phyloP scores from a whole-genome alignment of 345 rosid genomes.

The Anastatica hierochuntica region DNA sequence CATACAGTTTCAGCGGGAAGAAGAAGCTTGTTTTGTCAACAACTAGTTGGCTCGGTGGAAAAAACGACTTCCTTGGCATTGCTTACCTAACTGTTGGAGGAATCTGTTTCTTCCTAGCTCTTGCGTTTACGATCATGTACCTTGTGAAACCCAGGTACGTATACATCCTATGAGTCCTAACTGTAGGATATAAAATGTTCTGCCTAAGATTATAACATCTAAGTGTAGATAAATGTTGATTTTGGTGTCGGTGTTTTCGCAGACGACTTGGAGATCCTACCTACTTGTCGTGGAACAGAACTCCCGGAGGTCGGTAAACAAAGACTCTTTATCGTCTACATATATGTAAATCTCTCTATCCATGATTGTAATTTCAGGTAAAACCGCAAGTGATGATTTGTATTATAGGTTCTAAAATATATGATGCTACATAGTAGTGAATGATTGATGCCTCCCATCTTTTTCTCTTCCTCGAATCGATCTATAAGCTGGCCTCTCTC shows the following conservation, averaged over 20 bases:
- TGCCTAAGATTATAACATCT: background rate
- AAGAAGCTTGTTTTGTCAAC: constrained; percentile 95
- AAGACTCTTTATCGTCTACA: background rate
- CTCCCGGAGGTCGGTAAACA: constrained; percentile 46
- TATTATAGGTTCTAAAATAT: constrained; percentile 6
- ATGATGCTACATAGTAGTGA: constrained; percentile 2
- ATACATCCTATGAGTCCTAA: background rate
- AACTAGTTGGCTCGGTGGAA: constrained; percentile 97
- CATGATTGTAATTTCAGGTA: constrained; percentile 7
- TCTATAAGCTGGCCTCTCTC: too few species aligned
- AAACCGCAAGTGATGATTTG: constrained; percentile 8
- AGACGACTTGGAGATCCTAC: constrained; percentile 96
- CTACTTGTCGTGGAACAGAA: constrained; percentile 87
- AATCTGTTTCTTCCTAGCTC: constrained; percentile 71
- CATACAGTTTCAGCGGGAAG: constrained; percentile 87
- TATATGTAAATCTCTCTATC: constrained; percentile 16
- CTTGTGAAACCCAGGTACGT: constrained; percentile 83
- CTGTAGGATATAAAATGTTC: background rate
- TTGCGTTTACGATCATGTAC: constrained; percentile 69
- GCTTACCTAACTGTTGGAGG: constrained; percentile 93
- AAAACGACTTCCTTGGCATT: constrained; percentile 93
- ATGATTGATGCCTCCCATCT: constrained; percentile 8
- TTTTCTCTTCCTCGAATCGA: constrained; percentile 1
- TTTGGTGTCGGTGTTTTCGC: constrained; percentile 14
- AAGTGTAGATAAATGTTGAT: background rate